These are phyloP conservation scores for Trichosanthes truncata DNA, from an alignment of 306 rosid genomes.

Conservation along the genomic window DNA sequence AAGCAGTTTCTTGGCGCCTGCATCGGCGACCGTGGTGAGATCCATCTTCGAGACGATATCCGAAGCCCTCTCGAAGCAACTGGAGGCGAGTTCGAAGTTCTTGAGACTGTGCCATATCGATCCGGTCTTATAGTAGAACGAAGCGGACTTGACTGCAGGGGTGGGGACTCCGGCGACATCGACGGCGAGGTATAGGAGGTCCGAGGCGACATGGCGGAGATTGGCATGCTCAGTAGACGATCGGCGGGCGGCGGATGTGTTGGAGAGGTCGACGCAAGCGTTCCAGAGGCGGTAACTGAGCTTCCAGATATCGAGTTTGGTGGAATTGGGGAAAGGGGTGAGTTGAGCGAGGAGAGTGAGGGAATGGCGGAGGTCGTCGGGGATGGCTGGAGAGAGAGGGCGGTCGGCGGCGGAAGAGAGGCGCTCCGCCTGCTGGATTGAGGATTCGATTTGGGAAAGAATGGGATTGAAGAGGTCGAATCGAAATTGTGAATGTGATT, in stretches of 20 bases:
- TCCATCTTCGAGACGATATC: conserved; percentile 52
- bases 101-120: conserved; percentile 54
- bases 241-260: conserved; percentile 44
- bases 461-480: conserved; percentile 15
- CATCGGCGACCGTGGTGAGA: conserved; percentile 17
- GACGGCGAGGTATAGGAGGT: conserved; percentile 40
- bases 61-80: conserved; percentile 80
- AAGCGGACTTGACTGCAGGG: conserved; percentile 50
- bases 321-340: conserved; percentile 45
- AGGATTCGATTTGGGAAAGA: conserved; percentile 46
- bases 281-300: conserved; percentile 95
- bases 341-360: conserved; percentile 38
- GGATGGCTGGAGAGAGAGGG: conserved; percentile 21
- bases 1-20: conserved; percentile 42
- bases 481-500: conserved; percentile 15
- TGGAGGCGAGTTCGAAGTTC: conserved; percentile 68
- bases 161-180: conserved; percentile 57
- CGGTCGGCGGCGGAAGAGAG: conserved; percentile 21
- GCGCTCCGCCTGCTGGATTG: conserved; percentile 45
- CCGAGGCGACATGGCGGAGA: conserved; percentile 77
- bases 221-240: conserved; percentile 46
- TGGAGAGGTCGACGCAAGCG: conserved; percentile 80
- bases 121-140: conserved; percentile 76
- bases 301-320: conserved; percentile 69
- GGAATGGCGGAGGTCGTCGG: conserved; percentile 38